These are phyloP conservation scores for Cicer cuneatum DNA, from an alignment of 306 rosid genomes.

Conservation along the genomic window DNA sequence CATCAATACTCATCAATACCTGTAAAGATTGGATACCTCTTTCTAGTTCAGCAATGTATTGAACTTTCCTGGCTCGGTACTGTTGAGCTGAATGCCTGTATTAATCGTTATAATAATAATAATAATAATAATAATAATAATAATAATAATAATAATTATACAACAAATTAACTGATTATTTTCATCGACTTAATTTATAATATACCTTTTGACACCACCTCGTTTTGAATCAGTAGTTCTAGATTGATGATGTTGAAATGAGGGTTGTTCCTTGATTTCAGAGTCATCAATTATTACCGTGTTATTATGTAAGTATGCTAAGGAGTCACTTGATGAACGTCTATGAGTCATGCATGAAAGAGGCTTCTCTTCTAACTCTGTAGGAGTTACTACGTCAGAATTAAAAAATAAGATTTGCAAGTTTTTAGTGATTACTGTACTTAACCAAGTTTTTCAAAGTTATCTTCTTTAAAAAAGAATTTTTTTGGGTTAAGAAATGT, in stretches of 20 bases:
- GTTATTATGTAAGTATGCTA: conserved; percentile 10
- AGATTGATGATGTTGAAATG: background rate
- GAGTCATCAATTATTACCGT: background rate
- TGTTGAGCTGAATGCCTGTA: conserved; percentile 75
- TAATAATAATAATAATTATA: too few species aligned
- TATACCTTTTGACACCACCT: background rate
- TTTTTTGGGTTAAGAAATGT: too few species aligned
- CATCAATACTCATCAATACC: conserved; percentile 41
- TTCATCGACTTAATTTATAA: too few species aligned
- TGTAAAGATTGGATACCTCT: conserved; percentile 70
- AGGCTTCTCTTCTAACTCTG: background rate
- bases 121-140: too few species aligned
- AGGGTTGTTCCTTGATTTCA: background rate
- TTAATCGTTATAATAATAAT: too few species aligned
- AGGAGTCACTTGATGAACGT: conserved; percentile 39
- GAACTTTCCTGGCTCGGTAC: conserved; percentile 71
- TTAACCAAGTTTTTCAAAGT: too few species aligned
- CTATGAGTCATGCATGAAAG: background rate
- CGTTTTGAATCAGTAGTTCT: conserved; percentile 19
- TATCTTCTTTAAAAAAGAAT: too few species aligned
- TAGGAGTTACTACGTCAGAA: too few species aligned
- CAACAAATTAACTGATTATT: too few species aligned
- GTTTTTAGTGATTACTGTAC: too few species aligned
- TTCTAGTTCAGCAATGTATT: conserved; percentile 80
- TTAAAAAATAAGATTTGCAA: too few species aligned